phyloP scores from a whole-genome alignment of 108 stramenopile species.

The Bacterosira constricta region DNA sequence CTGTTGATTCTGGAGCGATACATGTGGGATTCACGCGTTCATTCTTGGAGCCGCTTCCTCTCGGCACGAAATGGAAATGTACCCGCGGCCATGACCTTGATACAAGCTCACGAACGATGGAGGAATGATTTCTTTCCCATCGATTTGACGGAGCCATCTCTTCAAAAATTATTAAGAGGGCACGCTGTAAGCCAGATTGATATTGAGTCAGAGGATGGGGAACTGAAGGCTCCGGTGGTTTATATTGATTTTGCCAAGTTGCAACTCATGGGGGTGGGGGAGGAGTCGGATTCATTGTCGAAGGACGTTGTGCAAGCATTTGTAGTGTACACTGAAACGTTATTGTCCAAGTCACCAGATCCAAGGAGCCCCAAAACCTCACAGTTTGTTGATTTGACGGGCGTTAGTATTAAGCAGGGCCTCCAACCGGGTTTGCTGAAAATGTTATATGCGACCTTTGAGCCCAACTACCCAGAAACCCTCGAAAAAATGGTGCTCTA shows the following conservation, averaged over 20 bases:
- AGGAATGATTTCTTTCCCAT: slow-evolving; percentile 74
- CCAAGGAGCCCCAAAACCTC: slow-evolving; percentile 66
- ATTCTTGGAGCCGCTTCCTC: slow-evolving; percentile 81
- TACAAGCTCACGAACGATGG: slow-evolving; percentile 81
- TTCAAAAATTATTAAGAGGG: slow-evolving; percentile 65
- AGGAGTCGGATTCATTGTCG: slow-evolving; percentile 40
- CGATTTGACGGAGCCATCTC: slow-evolving; percentile 61
- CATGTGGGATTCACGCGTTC: slow-evolving; percentile 75
- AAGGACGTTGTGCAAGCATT: slow-evolving; percentile 79
- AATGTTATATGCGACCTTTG: slow-evolving; percentile 75
- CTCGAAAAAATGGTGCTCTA: slow-evolving; percentile 81
- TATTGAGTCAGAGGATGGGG: slow-evolving; percentile 5
- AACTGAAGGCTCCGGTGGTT: slow-evolving; percentile 58
- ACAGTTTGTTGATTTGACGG: slow-evolving; percentile 83
- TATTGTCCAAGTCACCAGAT: slow-evolving; percentile 62
- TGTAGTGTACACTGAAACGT: slow-evolving; percentile 77
- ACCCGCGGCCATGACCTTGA: slow-evolving; percentile 75
- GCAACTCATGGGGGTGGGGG: slow-evolving; percentile 37
- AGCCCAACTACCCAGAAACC: slow-evolving; percentile 84
- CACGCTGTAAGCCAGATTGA: slow-evolving; percentile 77
- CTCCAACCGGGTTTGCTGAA: slow-evolving; percentile 67
- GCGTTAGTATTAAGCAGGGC: slow-evolving; percentile 64
- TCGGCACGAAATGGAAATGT: slow-evolving; percentile 76
- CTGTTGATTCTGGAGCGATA: slow-evolving; percentile 71
- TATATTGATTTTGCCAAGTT: slow-evolving; percentile 84